Base-by-base conservation (phyloP, 2,329 filamentous ascomycete genomes). In the Ceratocystiopsis sp. region DNA sequence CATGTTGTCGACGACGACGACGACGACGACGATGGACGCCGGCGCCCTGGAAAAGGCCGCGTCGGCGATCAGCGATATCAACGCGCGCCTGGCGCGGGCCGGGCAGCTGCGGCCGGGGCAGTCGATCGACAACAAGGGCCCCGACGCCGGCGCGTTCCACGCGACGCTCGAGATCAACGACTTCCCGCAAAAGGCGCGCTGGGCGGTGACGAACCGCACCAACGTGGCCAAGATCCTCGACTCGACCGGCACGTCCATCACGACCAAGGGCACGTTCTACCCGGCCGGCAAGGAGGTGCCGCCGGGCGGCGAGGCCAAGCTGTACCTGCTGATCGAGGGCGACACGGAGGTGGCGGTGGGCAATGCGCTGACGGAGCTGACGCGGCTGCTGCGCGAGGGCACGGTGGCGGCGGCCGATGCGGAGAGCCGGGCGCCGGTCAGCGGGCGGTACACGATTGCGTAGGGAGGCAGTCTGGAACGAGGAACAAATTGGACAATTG, bases 221-320 rank as follows among this genome's bases (percentile, higher is more conserved):
- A 98, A 98, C 55, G 91, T 98, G 45, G 87, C 89, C 52, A 98
- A 96, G 69, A 95, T 98, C 53, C 71, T 98, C 50, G 91, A 98
- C 56, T 75, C 84, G 11, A 95, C 89, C 0, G 89, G 86, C 36
- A 93, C 87, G 2, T 94, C 85, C 8, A 98, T 98, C 59, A 98
- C 91, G 0, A 95, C 86, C 38, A 98, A 98, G 66, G 91, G 91
- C 51, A 91, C 73, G 48, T 96, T 85, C 60, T 96, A 96, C 54
- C 61, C 80, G 2, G 56, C 76, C 2, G 87, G 86, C 50, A 93
- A 93, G 58, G 80, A 84, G 51, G 85, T 85, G 2, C 75, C 70
- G 9, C 60, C 79, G 0, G 78, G 75, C 34, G 81, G 79, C 43
- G 78, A 86, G 52, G 82, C 91, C n/a, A 96, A 96, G 67, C 66